Conservation (phyloP, 495 filamentous ascomycete genomes). For the Penicillium waksmanii region DNA sequence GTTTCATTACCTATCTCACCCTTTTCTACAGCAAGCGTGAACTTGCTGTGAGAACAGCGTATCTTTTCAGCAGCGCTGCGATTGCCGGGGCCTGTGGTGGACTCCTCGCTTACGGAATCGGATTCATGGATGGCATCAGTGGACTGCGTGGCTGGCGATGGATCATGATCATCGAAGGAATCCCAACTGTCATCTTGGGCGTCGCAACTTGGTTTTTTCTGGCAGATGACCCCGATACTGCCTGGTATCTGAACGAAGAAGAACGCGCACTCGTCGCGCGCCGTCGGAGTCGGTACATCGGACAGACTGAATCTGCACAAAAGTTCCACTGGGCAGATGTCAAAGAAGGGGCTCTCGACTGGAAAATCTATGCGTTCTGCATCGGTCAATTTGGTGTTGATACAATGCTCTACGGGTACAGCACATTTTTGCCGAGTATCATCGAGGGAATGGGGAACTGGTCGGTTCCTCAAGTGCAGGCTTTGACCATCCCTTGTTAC, state of each 20-base stretch:
- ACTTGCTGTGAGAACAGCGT: conserved; percentile 72
- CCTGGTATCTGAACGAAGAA: conserved; percentile 61
- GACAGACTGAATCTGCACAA: conserved; percentile 62
- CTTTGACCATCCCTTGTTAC: conserved; percentile 80
- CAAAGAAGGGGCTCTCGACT: conserved; percentile 56
- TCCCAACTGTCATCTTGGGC: conserved; percentile 68
- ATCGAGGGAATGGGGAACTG: conserved; percentile 69
- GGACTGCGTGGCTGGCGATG: conserved; percentile 62
- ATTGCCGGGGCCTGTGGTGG: conserved; percentile 78
- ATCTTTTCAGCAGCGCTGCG: conserved; percentile 76
- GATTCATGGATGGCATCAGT: conserved; percentile 67
- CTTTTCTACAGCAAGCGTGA: conserved; percentile 77
- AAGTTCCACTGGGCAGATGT: conserved; percentile 63
- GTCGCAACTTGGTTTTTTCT: conserved; percentile 63
- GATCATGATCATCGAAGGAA: conserved; percentile 71
- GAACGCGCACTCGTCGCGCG: conserved; percentile 57
- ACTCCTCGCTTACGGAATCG: conserved; percentile 73
- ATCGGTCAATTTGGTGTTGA: conserved; percentile 68
- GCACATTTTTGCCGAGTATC: conserved; percentile 78
- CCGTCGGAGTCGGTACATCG: conserved; percentile 53
- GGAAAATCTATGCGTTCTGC: conserved; percentile 70
- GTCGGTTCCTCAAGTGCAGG: conserved; percentile 65
- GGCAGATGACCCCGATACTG: conserved; percentile 66
- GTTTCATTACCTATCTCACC: conserved; percentile 69
- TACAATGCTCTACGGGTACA: conserved; percentile 78